phyloP scores from a whole-genome alignment of 2,329 filamentous ascomycete genomes.

The Phaeosphaeriaceae sp. region DNA sequence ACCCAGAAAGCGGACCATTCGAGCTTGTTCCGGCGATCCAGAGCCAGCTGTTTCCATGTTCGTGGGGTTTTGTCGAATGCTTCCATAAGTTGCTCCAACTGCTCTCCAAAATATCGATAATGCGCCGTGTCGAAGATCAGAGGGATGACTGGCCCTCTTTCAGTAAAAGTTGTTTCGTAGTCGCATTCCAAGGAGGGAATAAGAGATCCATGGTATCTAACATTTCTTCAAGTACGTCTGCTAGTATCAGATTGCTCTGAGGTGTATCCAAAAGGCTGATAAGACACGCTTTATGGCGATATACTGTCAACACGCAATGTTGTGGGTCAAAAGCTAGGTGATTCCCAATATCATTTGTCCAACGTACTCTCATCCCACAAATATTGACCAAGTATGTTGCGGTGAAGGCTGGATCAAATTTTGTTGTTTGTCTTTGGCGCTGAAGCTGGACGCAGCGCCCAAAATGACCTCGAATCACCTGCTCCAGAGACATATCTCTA shows the following conservation, averaged over 20 bases:
- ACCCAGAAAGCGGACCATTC: slow-evolving; percentile 22
- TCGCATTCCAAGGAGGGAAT: slow-evolving; percentile 13
- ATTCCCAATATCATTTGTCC: slow-evolving; percentile 13
- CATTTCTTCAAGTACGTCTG: slow-evolving; percentile 11
- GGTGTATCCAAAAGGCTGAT: slow-evolving; percentile 7
- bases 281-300: slow-evolving; percentile 19
- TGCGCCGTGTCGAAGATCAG: slow-evolving; percentile 6
- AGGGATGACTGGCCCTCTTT: slow-evolving; percentile 9
- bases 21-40: slow-evolving; percentile 17
- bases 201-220: slow-evolving; percentile 18
- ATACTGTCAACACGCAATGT: slow-evolving; percentile 6
- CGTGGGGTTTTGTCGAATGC: slow-evolving; percentile 10
- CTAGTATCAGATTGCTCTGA: slow-evolving; percentile 7
- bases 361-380: slow-evolving; percentile 14
- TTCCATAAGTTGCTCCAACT: slow-evolving; percentile 12
- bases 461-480: slow-evolving; percentile 5
- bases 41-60: slow-evolving; percentile 17
- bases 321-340: slow-evolving; percentile 9
- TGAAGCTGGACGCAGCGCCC: neutral
- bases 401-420: slow-evolving; percentile 13
- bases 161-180: slow-evolving; percentile 12
- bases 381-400: slow-evolving; percentile 16
- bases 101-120: slow-evolving; percentile 17
- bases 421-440: neutral
- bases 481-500: slow-evolving; percentile 1